Base-by-base conservation (phyloP, 306 rosid genomes). In the Glycine soja region DNA sequence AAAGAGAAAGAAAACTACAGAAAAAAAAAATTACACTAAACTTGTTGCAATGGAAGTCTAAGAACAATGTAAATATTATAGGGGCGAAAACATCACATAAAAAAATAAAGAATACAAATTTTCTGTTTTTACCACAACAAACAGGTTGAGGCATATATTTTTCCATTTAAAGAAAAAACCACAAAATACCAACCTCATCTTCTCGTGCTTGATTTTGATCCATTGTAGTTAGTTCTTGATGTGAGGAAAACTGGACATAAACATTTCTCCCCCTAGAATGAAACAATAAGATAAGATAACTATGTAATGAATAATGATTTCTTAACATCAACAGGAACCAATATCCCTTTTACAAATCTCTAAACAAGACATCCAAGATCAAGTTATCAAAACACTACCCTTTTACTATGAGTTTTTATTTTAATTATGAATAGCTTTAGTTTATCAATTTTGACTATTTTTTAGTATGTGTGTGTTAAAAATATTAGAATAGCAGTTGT, bases 171-270 rank as follows among this genome's bases (percentile, higher is more conserved):
- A 63, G 10, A 70, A 63, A 32, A 54, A 15, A 52, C 48, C 70
- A 70, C 13, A 71, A 51, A 77, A 77, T 85, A 75, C 90, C 82
- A 88, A 96, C 99, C 99, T 96, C 99, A 70, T 96, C 97, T 78
- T 91, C 99, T 73, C 99, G 92, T 53, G 93, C 97, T 93, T 96
- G 99, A 73, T 77, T 93, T 80, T 93, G 98, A 82, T 96, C 97
- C 93, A 92, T 89, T 11, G 97, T 96, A 40, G 99, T 96, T 59
- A 96, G 82, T 79, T 96, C 99, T 87, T 88, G 98, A 90, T 96
- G 99, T 9, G 99, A 96, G 45, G 99, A 96, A 85, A 90, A 96
- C 82, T 96, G 99, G 82, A 93, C 90, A 90, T 96, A 96, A 69
- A 96, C 98, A 93, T 96, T 96, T 90, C 99, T 90, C 69, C 99